A percentile compares a stretch with the other conserved stretches of the same genome.
These are phyloP conservation scores for Dalbergia cultrata DNA, from an alignment of 306 rosid genomes.

Conservation along the genomic window DNA sequence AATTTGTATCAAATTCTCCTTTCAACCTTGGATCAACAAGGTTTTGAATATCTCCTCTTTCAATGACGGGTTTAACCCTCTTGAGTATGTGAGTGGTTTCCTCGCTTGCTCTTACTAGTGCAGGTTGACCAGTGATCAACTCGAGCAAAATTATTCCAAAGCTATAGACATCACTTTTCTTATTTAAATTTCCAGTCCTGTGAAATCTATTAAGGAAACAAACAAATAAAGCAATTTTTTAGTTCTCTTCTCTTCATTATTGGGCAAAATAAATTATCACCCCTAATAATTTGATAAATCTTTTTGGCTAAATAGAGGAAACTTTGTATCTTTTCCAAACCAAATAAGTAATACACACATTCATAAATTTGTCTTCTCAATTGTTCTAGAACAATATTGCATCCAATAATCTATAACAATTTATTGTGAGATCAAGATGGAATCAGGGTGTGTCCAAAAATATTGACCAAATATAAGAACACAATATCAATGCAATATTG, in stretches of 20 bases:
- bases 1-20: slow-evolving; percentile 36
- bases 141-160: slow-evolving; percentile 53
- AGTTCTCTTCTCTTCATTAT: too few relatives aligned
- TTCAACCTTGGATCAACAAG: slow-evolving; percentile 47
- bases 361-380: accelerated
- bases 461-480: too few relatives aligned
- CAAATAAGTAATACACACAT: too few relatives aligned
- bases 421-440: too few relatives aligned
- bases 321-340: too few relatives aligned
- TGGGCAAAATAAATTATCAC: too few relatives aligned
- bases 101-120: slow-evolving; percentile 4
- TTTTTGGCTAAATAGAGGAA: too few relatives aligned
- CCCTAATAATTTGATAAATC: too few relatives aligned
- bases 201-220: slow-evolving; percentile 15
- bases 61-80: slow-evolving; percentile 43
- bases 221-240: background rate
- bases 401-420: too few relatives aligned
- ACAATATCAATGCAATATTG: too few relatives aligned
- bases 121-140: slow-evolving; percentile 46
- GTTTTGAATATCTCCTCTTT: slow-evolving; percentile 40
- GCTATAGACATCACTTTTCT: slow-evolving; percentile 49
- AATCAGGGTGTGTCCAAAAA: too few relatives aligned
- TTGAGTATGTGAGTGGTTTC: slow-evolving; percentile 34
- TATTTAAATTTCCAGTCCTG: slow-evolving; percentile 31
- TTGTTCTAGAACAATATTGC: too few relatives aligned